Evolutionary conservation across 495 filamentous ascomycete species (phyloP), one percentile per base, ranked within the genome.

Genomic region (Antarctomyces pellizariae): DNA sequence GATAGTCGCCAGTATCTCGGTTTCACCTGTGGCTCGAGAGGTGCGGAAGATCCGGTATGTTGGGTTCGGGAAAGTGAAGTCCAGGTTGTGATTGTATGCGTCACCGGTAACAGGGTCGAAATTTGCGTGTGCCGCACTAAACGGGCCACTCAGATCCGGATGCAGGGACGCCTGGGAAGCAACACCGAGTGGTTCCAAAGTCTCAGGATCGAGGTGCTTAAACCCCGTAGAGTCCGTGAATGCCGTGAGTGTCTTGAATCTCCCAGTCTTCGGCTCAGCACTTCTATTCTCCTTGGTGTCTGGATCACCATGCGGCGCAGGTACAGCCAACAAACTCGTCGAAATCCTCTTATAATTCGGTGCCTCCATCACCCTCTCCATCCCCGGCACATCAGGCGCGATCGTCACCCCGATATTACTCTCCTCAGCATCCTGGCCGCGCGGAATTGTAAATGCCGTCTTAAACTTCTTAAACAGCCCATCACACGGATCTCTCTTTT

Each of bases 71-170:
- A 54, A 57, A 4, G 13, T 24, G 3, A 67, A 22, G 1, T 54
- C 38, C 18, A 78, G 59, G 41, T 83, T 83, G 50, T 58, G 79
- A 40, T 80, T 83, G 51, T 60, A 77, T n/a, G 75, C 41, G 33
- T 82, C 74, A 1, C 77, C 76, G 0, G 70, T 80, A 0, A 52
- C 36, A 0, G 72, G 75, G 35, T 80, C 73, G 0, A 55, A 53
- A n/a, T 66, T 63, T 4, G 72, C 62, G 41, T 83, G 77, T 2
- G 76, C 56, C 12, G 59, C 64, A 3, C 67, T 58, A 3, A 75
- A 33, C 1, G 52, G 62, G 0, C 77, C 77, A 8, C 53, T 60
- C 7, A 86, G 47, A 2, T 58, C 53, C 0, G 75, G 72, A 34
- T 86, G 71, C 5, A 83, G 48, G 1, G 32, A 35, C 2, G 34